Evolutionary conservation across 768 basidiomycete genomes (phyloP).

Genomic region (Lyophyllum atratum): DNA sequence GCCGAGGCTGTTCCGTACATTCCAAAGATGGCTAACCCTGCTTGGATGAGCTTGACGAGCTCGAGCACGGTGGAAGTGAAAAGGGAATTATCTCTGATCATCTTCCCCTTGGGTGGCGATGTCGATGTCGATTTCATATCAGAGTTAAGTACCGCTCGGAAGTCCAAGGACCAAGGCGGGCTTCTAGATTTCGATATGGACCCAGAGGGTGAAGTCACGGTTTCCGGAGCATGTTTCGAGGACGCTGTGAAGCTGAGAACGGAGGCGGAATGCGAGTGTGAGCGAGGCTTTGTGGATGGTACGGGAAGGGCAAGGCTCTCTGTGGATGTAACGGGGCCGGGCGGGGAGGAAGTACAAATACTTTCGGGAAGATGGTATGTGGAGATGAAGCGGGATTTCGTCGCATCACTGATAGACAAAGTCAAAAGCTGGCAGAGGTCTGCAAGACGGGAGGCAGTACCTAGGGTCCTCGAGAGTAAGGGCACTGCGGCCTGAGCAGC

Average conservation of each 20-base stretch:
- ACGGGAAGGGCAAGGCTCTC: slow-evolving; percentile 19
- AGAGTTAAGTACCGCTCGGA: slow-evolving; percentile 11
- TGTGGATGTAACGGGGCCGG: slow-evolving; percentile 22
- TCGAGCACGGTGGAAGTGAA: slow-evolving; percentile 75
- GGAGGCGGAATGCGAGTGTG: slow-evolving; percentile 20
- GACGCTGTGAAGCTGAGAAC: slow-evolving; percentile 15
- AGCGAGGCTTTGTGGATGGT: slow-evolving; percentile 16
- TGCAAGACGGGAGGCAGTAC: slow-evolving; percentile 30
- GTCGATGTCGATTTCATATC: slow-evolving; percentile 10
- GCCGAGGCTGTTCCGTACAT: slow-evolving; percentile 37
- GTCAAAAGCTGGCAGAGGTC: slow-evolving; percentile 3
- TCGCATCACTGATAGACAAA: slow-evolving; percentile 58
- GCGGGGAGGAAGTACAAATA: slow-evolving; percentile 23
- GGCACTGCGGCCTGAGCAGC: slow-evolving; percentile 75
- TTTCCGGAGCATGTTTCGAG: slow-evolving; percentile 16
- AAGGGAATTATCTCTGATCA: slow-evolving; percentile 35
- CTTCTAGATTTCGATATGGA: slow-evolving; percentile 19
- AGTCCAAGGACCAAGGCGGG: slow-evolving; percentile 17
- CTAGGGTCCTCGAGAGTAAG: slow-evolving; percentile 78
- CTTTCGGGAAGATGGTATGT: slow-evolving; percentile 62
- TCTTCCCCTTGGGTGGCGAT: slow-evolving; percentile 4
- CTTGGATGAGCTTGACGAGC: slow-evolving; percentile 75
- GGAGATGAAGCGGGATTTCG: slow-evolving; percentile 77
- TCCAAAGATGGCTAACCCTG: slow-evolving; percentile 71
- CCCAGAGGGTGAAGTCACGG: slow-evolving; percentile 11